phyloP scores from a whole-genome alignment of 2,329 filamentous ascomycete species.

The Exophiala dermatitidis region DNA sequence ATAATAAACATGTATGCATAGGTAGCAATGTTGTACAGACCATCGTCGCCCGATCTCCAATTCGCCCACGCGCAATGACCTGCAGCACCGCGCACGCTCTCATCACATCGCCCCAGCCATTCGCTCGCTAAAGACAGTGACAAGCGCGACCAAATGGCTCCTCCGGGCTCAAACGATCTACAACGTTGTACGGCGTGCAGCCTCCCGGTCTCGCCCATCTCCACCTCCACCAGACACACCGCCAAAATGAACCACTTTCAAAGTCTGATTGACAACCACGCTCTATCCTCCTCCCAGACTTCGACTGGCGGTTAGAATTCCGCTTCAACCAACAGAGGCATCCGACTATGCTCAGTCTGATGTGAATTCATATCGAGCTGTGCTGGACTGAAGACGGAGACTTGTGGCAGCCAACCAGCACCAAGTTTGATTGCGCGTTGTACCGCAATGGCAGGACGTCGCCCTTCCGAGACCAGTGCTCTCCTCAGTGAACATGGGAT shows the following conservation, averaged over 20 bases:
- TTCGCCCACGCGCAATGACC: not conserved
- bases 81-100: not conserved
- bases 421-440: not conserved
- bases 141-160: too few species aligned
- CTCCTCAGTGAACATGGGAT: conserved; percentile 23
- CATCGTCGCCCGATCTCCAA: not conserved
- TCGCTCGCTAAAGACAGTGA: conserved; percentile 1
- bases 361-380: not conserved
- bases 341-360: not conserved
- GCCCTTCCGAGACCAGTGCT: conserved; percentile 20
- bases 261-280: not conserved
- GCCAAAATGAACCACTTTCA: not conserved
- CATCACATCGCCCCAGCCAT: conserved; percentile 1
- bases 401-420: not conserved
- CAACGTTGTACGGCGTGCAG: too few species aligned
- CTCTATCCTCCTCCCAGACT: not conserved
- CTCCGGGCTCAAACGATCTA: too few species aligned
- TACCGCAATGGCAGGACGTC: conserved; percentile 18
- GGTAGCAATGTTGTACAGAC: not conserved
- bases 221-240: not conserved
- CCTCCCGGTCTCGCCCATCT: not conserved
- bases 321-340: not conserved
- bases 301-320: not conserved
- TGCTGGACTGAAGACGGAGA: not conserved
- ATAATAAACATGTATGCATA: too few species aligned